These are phyloP conservation scores for Sherardia arvensis DNA, from an alignment of 257 asterid genomes.

Conservation along the genomic window DNA sequence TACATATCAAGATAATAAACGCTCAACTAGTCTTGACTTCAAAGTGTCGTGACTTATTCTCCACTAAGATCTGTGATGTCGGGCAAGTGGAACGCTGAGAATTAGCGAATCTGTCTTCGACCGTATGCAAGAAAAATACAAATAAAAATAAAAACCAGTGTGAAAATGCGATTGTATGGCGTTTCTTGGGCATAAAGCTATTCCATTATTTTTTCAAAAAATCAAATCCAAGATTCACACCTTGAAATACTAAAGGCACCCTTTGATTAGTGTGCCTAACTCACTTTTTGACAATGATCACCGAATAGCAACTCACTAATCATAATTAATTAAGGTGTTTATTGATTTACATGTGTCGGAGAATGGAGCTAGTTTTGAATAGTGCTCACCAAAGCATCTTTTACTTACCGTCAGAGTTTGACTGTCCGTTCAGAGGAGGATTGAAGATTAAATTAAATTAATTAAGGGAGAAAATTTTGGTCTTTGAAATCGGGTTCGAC, in stretches of 20 bases:
- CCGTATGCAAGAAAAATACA: too few relatives aligned
- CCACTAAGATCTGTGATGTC: too few relatives aligned
- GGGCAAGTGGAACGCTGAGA: too few relatives aligned
- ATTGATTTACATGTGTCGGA: conserved; percentile 2
- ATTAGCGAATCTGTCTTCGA: too few relatives aligned
- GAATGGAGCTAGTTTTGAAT: background rate
- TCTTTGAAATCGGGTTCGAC: background rate
- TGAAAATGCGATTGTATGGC: background rate
- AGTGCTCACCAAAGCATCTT: conserved; percentile 6
- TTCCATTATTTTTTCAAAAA: conserved; percentile 14
- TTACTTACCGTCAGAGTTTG: conserved; percentile 1
- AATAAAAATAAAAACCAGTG: background rate
- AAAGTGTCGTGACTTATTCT: too few relatives aligned
- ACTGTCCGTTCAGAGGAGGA: conserved; percentile 6
- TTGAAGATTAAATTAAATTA: background rate
- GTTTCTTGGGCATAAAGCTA: conserved; percentile 20
- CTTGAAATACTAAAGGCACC: conserved; percentile 10
- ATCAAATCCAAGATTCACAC: conserved; percentile 19
- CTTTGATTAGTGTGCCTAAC: conserved; percentile 21
- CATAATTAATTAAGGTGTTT: background rate
- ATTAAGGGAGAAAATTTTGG: background rate
- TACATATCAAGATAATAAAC: too few relatives aligned
- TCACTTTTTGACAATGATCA: conserved; percentile 3
- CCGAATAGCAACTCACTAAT: background rate
- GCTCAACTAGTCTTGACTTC: too few relatives aligned